Base-by-base conservation (phyloP, 1,284 basidiomycete genomes). In the Bjerkandera adusta region DNA sequence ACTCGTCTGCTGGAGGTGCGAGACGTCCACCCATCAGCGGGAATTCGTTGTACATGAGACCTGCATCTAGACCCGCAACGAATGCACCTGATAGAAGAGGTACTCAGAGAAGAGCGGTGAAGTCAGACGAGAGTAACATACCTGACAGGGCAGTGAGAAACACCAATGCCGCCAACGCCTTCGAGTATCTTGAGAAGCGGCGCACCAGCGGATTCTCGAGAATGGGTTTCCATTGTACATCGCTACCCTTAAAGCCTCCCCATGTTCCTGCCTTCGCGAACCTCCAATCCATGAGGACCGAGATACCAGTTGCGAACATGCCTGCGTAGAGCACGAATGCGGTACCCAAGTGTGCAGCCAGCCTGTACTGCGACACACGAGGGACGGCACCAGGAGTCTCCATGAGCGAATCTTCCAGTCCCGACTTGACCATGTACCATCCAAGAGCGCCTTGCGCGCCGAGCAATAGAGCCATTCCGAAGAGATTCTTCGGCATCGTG, bases 361-460 rank as follows among this genome's bases (percentile, higher is more conserved):
- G 81, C 6, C 97, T 80, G 68, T 99, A 99, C 65, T 99, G 97
- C 27, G 91, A 95, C 12, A 99, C 97, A 1, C 97, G 85, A 1
- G 97, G 92, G 7, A 94, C 85, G 11, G 85, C 83, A n/a, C 83
- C 85, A 12, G 90, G 89, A 15, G 77, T 86, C 10, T 83, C 79
- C 69, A 97, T 75, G 48, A 93, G 73, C 15, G 88, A 78, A 48
- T 92, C 82, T 57, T 93, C 89, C 10, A 99, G 74, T 1, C 97
- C 97, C 8, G 92, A 96, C 64, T 97, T 91, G 51, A 99, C 97
- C 97, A 99, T 99, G 75, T 97, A 97, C 97, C 97, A 99, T 22
- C 97, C 97, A 16, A 99, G 76, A 13, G 82, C 79, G 32, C 97
- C 97, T 66, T 99, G 92, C 26, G 84, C 84, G 20, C 92, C 95